These are phyloP conservation scores for Licmophora abbreviata DNA, from an alignment of 108 stramenopile genomes.

Conservation along the genomic window DNA sequence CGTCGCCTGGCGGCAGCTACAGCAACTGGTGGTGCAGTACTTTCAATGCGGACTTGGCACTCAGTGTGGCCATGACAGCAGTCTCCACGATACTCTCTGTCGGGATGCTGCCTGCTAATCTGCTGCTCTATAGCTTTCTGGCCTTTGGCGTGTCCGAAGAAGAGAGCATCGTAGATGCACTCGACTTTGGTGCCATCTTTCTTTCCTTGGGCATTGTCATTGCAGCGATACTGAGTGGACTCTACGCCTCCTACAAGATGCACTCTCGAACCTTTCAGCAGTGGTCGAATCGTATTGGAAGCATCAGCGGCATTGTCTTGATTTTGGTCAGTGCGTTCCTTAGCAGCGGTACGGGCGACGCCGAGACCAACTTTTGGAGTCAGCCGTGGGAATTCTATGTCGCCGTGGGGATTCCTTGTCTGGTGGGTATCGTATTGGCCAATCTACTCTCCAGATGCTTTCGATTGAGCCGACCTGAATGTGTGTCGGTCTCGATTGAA, in stretches of 20 bases:
- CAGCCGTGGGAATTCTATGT: slow-evolving; percentile 68
- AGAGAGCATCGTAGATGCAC: slow-evolving; percentile 32
- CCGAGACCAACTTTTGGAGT: slow-evolving; percentile 40
- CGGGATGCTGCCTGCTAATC: slow-evolving; percentile 69
- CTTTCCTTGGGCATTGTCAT: slow-evolving; percentile 61
- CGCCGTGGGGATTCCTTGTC: slow-evolving; percentile 54
- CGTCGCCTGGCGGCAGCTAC: slow-evolving; percentile 78
- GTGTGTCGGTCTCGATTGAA: slow-evolving; percentile 75
- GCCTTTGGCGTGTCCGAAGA: slow-evolving; percentile 14
- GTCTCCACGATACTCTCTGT: slow-evolving; percentile 64
- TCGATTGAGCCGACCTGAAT: slow-evolving; percentile 54
- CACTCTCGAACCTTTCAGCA: slow-evolving; percentile 53
- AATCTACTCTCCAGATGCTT: slow-evolving; percentile 41
- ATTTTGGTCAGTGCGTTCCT: slow-evolving; percentile 59
- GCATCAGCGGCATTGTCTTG: slow-evolving; percentile 53
- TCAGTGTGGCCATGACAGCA: slow-evolving; percentile 79
- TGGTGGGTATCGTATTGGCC: slow-evolving; percentile 47
- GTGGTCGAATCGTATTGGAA: slow-evolving; percentile 58
- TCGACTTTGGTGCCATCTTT: slow-evolving; percentile 69
- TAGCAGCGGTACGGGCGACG: slow-evolving; percentile 34
- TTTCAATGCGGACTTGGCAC: slow-evolving; percentile 81
- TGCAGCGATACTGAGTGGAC: slow-evolving; percentile 54
- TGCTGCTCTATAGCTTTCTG: slow-evolving; percentile 56
- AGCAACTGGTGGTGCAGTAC: slow-evolving; percentile 83
- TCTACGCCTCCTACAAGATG: slow-evolving; percentile 23